These are phyloP conservation scores for Mycena maculata DNA, from an alignment of 768 basidiomycete species.

Conservation along the genomic window DNA sequence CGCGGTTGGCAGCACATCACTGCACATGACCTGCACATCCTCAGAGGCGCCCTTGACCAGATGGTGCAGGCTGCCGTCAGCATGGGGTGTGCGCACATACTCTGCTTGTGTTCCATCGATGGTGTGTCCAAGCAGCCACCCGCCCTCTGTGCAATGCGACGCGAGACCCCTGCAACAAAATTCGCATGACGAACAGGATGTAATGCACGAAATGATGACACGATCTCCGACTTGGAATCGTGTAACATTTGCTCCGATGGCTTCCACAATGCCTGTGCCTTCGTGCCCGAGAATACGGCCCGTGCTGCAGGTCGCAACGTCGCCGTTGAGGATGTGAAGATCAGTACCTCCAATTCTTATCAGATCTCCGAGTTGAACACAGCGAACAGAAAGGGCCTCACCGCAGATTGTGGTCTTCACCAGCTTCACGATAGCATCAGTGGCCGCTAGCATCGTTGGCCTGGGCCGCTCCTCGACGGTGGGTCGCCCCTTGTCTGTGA, in stretches of 20 bases:
- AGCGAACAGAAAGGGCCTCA: neutral
- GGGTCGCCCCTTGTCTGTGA: constrained; percentile 14
- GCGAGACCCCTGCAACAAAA: constrained; percentile 35
- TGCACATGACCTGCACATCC: constrained; percentile 36
- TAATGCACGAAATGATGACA: constrained; percentile 34
- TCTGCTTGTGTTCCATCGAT: constrained; percentile 43
- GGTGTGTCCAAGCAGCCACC: constrained; percentile 41
- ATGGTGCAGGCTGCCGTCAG: constrained; percentile 34
- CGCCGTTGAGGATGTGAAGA: constrained; percentile 47
- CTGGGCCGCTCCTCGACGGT: constrained; percentile 32
- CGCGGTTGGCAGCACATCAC: constrained; percentile 39
- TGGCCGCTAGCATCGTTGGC: constrained; percentile 31
- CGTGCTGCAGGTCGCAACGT: constrained; percentile 34
- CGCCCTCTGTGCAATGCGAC: constrained; percentile 39
- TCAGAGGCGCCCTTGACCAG: constrained; percentile 29
- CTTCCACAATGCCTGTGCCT: constrained; percentile 49
- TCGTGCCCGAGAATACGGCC: constrained; percentile 55
- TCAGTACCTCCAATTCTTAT: constrained; percentile 47
- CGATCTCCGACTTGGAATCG: constrained; percentile 47
- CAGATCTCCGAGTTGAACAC: too few species aligned
- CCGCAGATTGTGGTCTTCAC: constrained; percentile 38
- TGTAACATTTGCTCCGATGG: constrained; percentile 44
- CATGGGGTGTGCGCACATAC: constrained; percentile 40
- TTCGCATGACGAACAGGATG: constrained; percentile 37
- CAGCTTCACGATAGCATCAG: constrained; percentile 38